Percentiles rank a stretch among this genome's conserved stretches.
Conservation (phyloP, 2,329 filamentous ascomycete genomes). For the Lecanicillium sp. region DNA sequence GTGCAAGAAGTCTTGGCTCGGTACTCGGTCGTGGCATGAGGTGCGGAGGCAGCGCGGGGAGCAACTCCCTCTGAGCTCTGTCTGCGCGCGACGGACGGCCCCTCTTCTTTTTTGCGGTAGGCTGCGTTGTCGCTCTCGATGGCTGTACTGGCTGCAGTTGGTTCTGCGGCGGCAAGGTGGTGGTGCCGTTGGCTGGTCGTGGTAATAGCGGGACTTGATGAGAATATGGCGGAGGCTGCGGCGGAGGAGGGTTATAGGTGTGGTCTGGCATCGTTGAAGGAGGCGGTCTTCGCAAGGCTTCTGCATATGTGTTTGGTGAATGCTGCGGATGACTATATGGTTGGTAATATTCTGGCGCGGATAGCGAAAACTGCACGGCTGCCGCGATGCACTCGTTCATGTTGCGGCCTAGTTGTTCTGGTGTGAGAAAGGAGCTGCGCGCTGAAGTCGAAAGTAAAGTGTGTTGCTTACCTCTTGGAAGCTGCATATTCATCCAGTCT, state of each 20-base stretch:
- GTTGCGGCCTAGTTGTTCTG: constrained; percentile 31
- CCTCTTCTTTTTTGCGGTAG: constrained; percentile 32
- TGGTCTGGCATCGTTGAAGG: no score
- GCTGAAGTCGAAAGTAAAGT: no score
- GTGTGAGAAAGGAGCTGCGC: background rate
- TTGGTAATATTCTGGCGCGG: constrained; percentile 18
- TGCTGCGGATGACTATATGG: constrained; percentile 19
- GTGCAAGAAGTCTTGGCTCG: constrained; percentile 3
- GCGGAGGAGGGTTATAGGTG: constrained; percentile 13
- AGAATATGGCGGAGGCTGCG: constrained; percentile 2
- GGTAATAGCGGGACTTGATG: constrained; percentile 3
- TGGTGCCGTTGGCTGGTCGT: constrained; percentile 7
- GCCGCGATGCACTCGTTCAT: constrained; percentile 37
- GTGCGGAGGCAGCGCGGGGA: constrained; percentile 23
- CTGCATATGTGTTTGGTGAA: constrained; percentile 13
- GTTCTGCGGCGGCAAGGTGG: background rate
- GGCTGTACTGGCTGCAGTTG: constrained; percentile 6
- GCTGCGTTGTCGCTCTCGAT: constrained; percentile 6
- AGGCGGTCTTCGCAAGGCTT: no score
- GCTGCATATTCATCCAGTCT: constrained; percentile 40
- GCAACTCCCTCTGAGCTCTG: constrained; percentile 24
- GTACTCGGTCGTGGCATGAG: constrained; percentile 21
- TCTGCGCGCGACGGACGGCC: constrained; percentile 38
- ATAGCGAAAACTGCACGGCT: constrained; percentile 24
- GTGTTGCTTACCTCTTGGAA: constrained; percentile 33